These are phyloP conservation scores for Dendrostoma leiphaemia DNA, from an alignment of 2,329 filamentous ascomycete species.

Conservation along the genomic window DNA sequence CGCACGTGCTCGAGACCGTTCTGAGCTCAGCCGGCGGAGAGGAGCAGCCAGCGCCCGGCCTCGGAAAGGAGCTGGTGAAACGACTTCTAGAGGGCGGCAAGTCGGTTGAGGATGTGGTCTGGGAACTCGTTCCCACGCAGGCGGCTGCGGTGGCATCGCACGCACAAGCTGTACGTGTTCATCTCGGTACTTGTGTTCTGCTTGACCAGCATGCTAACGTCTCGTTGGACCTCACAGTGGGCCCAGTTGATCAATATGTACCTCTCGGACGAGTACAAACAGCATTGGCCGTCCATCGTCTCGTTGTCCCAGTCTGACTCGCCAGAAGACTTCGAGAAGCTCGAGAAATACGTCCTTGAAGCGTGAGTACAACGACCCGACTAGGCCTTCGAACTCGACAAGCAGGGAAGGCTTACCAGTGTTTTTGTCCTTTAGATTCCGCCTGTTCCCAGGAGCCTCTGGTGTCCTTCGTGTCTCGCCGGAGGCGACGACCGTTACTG, in stretches of 20 bases:
- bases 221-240: slow-evolving; percentile 32
- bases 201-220: not conserved
- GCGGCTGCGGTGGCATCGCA: not conserved
- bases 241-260: slow-evolving; percentile 53
- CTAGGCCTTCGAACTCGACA: not conserved
- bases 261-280: slow-evolving; percentile 40
- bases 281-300: slow-evolving; percentile 48
- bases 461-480: not conserved
- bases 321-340: slow-evolving; percentile 40
- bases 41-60: not conserved
- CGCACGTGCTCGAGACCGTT: not conserved
- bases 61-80: not conserved
- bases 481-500: not conserved
- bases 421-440: not conserved
- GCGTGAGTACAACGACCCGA: slow-evolving; percentile 21
- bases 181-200: not conserved
- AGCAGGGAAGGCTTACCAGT: not conserved
- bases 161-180: slow-evolving; percentile 1
- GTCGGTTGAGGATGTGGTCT: not conserved
- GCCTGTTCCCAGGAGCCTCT: not conserved
- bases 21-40: not conserved
- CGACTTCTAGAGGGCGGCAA: not conserved
- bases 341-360: slow-evolving; percentile 48
- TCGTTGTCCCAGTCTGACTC: slow-evolving; percentile 41
- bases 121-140: not conserved